Evolutionary conservation across 169 alveolate species (phyloP).

Genomic region (Cryptosporidium baileyi): DNA sequence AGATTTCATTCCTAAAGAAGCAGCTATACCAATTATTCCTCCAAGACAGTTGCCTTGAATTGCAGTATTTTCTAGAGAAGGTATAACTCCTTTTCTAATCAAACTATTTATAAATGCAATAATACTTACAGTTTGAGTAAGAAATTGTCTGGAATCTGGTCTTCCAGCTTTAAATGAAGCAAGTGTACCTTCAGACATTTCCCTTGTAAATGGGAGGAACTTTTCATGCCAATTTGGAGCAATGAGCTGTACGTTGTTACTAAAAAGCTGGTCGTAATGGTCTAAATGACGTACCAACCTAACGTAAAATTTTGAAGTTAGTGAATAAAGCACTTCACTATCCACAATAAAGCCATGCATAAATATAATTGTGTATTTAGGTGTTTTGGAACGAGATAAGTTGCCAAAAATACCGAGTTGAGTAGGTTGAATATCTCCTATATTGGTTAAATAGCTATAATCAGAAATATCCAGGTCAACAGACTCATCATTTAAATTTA

Average conservation of each 20-base stretch:
- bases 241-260: slow-evolving; percentile 55
- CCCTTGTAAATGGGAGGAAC: slow-evolving; percentile 17
- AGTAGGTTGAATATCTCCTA: slow-evolving; percentile 10
- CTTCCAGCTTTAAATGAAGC: slow-evolving; percentile 45
- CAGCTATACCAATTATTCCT: slow-evolving; percentile 63
- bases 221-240: slow-evolving; percentile 61
- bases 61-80: slow-evolving; percentile 41
- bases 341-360: slow-evolving; percentile 43
- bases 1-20: slow-evolving; percentile 48
- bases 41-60: slow-evolving; percentile 65
- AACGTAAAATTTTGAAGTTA: slow-evolving; percentile 39
- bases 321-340: not conserved
- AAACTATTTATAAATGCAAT: slow-evolving; percentile 60
- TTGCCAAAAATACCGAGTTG: slow-evolving; percentile 36
- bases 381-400: slow-evolving; percentile 21
- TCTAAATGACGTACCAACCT: slow-evolving; percentile 49
- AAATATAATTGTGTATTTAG: slow-evolving; percentile 53
- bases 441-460: slow-evolving; percentile 2
- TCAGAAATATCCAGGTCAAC: not conserved
- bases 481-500: not conserved
- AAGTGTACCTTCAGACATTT: slow-evolving; percentile 5
- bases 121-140: slow-evolving; percentile 4
- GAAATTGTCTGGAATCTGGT: slow-evolving; percentile 13
- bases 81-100: slow-evolving; percentile 35
- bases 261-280: slow-evolving; percentile 36